Base-by-base conservation (phyloP, 2,329 filamentous ascomycete species). In the Aureobasidium pullulans region DNA sequence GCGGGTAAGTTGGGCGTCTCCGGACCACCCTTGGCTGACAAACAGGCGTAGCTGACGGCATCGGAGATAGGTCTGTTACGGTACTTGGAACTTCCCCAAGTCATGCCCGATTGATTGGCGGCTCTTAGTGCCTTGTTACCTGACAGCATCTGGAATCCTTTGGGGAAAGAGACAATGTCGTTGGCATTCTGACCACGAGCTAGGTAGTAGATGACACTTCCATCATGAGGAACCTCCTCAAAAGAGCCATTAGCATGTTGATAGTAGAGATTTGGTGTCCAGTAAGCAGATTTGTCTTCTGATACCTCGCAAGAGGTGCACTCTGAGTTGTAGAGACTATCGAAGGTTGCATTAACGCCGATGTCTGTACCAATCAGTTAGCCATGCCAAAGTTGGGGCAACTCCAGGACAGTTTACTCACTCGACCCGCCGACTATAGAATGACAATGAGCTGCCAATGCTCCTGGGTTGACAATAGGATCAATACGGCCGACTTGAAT, bases 201-300 rank as follows among this genome's bases (percentile, higher is more conserved):
- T 32, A 68, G 60, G 52, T 70, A 70, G 58, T 69, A 70, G 16
- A 67, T 60, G 28, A 66, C 61, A 50, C 62, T 65, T 16, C 68
- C 68, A 13, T 31, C 50, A 44, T 68, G 64, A 48, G 60, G 61
- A 2, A 69, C 68, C 28, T 68, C 64, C 47, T 73, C 69, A 59
- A 72, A 70, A 13, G 65, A 66, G 31, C 69, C 70, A 59, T 73
- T 73, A 0, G 66, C 62, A 44, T 71, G 66, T 28, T 64, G 58
- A 58, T 72, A 73, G 65, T 72, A 73, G 2, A 73, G 63, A 7
- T 65, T 66, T 3, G 71, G 71, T 2, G 70, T 69, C 71, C 71
- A 73, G 63, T 73, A 73, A 4, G 70, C 70, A 11, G 70, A 72
- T 60, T 71, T 71, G 61, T 73, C 71, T 13, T 63, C 65, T 9